Conservation (phyloP, 1,139 yeast species). For the Schizosaccharomyces versatilis region DNA sequence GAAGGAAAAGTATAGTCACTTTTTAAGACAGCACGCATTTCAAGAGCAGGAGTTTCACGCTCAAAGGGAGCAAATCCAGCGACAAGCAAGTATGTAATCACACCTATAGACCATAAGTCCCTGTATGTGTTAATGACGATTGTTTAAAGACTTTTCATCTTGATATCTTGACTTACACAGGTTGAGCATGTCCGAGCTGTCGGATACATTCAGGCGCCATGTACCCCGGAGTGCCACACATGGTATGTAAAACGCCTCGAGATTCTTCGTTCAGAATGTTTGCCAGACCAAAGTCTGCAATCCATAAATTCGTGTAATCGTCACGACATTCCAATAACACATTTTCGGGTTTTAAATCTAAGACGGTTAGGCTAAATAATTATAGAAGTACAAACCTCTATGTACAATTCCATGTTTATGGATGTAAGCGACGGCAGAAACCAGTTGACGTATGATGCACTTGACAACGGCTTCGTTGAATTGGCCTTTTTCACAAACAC, state of each 20-base stretch:
- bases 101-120: slow-evolving; percentile 66
- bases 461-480: slow-evolving; percentile 32
- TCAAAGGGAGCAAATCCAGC: slow-evolving; percentile 67
- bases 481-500: slow-evolving; percentile 31
- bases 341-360: slow-evolving; percentile 80
- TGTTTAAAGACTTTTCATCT: too few species aligned
- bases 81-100: slow-evolving; percentile 44
- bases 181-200: slow-evolving; percentile 32
- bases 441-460: slow-evolving; percentile 28
- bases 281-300: slow-evolving; percentile 58
- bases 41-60: slow-evolving; percentile 50
- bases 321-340: slow-evolving; percentile 32
- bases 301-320: slow-evolving; percentile 29
- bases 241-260: slow-evolving; percentile 23
- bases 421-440: slow-evolving; percentile 36
- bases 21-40: slow-evolving; percentile 34
- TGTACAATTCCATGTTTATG: slow-evolving; percentile 70
- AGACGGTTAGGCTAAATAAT: too few species aligned
- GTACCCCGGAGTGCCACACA: slow-evolving; percentile 51
- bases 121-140: not conserved
- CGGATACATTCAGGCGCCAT: slow-evolving; percentile 48
- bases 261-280: slow-evolving; percentile 26
- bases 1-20: slow-evolving; percentile 37
- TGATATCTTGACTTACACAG: slow-evolving; percentile 19
- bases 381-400: slow-evolving; percentile 19